Percentiles rank a stretch among this genome's conserved stretches.
These are phyloP conservation scores for Scenedesmus sp. DNA, from an alignment of 163 green algal genomes.

Conservation along the genomic window DNA sequence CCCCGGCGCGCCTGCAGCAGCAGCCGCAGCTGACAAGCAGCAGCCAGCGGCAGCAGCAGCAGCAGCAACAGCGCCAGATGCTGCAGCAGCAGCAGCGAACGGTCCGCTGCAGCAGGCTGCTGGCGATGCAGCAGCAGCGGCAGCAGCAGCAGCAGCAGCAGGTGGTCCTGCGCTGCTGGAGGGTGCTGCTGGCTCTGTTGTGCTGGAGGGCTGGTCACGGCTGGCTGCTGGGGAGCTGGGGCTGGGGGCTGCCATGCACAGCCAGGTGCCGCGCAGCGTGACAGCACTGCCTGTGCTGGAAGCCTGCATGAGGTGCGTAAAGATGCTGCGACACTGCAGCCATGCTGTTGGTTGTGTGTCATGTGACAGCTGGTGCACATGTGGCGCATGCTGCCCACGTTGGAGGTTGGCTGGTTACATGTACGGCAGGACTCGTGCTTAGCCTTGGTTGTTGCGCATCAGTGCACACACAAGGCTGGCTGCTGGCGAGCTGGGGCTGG, in stretches of 20 bases:
- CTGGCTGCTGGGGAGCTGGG: conserved; percentile 44
- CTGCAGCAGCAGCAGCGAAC: conserved; percentile 18
- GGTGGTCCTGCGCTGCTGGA: conserved; percentile 20
- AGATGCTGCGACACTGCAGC: not conserved
- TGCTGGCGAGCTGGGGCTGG: conserved; percentile 19
- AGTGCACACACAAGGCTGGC: not conserved
- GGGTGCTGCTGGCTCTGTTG: conserved; percentile 30
- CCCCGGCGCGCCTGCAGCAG: conserved; percentile 13
- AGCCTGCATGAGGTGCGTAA: conserved; percentile 10
- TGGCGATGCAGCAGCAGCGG: conserved; percentile 18
- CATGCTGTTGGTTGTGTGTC: not conserved
- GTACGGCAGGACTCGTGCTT: too few relatives aligned
- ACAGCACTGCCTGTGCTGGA: conserved; percentile 42
- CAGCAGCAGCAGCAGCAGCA: conserved; percentile 33
- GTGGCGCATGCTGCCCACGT: too few relatives aligned
- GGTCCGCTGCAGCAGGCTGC: not conserved
- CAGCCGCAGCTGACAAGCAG: conserved; percentile 18
- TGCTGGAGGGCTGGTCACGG: conserved; percentile 39
- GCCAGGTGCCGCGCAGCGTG: conserved; percentile 25
- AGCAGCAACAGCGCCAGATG: not conserved
- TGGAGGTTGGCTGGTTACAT: too few relatives aligned
- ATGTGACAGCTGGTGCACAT: not conserved
- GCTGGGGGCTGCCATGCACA: conserved; percentile 14
- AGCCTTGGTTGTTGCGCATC: too few relatives aligned
- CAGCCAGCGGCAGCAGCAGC: not conserved